These are phyloP conservation scores for Tephrocybe sp. DNA, from an alignment of 768 basidiomycete species.

Conservation along the genomic window DNA sequence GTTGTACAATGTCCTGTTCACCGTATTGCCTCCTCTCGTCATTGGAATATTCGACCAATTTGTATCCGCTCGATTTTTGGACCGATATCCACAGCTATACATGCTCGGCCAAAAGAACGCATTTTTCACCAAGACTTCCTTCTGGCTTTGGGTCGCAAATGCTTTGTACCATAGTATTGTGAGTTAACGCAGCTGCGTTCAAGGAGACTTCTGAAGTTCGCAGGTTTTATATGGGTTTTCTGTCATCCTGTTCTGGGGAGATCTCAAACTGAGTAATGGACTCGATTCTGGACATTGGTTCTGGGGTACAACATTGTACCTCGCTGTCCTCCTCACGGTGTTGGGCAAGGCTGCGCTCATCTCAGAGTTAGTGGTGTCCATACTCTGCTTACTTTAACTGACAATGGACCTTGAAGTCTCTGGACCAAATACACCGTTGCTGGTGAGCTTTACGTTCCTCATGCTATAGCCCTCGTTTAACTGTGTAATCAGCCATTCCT, in stretches of 20 bases:
- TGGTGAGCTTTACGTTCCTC: conserved; percentile 40
- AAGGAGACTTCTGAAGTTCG: conserved; percentile 5
- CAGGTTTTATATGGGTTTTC: conserved; percentile 74
- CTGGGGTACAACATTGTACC: conserved; percentile 97
- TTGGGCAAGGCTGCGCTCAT: conserved; percentile 96
- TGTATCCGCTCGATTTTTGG: conserved; percentile 93
- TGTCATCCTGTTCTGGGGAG: conserved; percentile 90
- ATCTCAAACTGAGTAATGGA: conserved; percentile 78
- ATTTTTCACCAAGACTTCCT: conserved; percentile 88
- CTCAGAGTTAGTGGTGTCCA: conserved; percentile 75
- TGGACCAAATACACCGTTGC: conserved; percentile 99
- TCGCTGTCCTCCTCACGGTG: conserved; percentile 90
- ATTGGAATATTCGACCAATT: conserved; percentile 99
- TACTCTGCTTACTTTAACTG: background rate
- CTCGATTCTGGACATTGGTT: conserved; percentile 95
- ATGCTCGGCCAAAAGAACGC: conserved; percentile 91
- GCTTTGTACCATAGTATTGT: conserved; percentile 90
- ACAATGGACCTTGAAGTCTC: conserved; percentile 50
- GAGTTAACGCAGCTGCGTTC: conserved; percentile 24
- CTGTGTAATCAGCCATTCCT: conserved; percentile 70
- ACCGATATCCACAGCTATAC: conserved; percentile 96
- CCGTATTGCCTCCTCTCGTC: conserved; percentile 92
- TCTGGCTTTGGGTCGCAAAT: conserved; percentile 91
- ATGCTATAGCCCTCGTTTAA: conserved; percentile 10
- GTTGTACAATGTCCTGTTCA: conserved; percentile 95